Evolutionary conservation across 164 flowering plant species (phyloP).

Genomic region (Sedum album): DNA sequence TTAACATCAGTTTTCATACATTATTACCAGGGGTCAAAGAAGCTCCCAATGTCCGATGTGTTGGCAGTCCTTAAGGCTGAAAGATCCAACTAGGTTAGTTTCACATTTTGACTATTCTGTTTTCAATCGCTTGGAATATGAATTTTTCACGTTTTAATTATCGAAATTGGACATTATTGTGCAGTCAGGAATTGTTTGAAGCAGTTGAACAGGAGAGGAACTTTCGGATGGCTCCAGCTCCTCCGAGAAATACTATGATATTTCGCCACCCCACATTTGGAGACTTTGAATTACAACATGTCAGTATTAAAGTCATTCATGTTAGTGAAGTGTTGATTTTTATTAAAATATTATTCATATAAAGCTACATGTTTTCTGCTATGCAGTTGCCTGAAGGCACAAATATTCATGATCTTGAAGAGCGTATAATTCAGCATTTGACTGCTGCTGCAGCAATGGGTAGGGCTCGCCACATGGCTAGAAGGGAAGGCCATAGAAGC

Average conservation of each 20-base stretch:
- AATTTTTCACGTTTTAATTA: neutral
- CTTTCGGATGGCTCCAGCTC: slow-evolving; percentile 32
- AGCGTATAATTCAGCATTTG: slow-evolving; percentile 82
- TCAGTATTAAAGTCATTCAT: slow-evolving; percentile 18
- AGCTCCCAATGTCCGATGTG: slow-evolving; percentile 92
- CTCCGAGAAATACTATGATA: slow-evolving; percentile 49
- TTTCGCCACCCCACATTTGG: slow-evolving; percentile 83
- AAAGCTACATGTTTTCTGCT: neutral
- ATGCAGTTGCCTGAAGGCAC: slow-evolving; percentile 67
- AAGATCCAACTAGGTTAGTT: slow-evolving; percentile 67
- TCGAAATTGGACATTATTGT: slow-evolving; percentile 12
- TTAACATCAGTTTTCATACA: neutral
- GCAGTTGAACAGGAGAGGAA: slow-evolving; percentile 69
- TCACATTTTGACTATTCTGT: slow-evolving; percentile 1
- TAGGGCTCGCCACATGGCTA: slow-evolving; percentile 55
- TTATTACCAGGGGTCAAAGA: slow-evolving; percentile 66
- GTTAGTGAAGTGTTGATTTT: neutral
- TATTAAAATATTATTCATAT: neutral
- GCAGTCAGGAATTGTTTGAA: slow-evolving; percentile 80
- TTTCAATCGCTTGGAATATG: neutral
- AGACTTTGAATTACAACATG: slow-evolving; percentile 74
- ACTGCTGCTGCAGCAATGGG: slow-evolving; percentile 99
- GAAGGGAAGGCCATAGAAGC: slow-evolving; percentile 70
- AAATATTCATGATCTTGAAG: slow-evolving; percentile 75
- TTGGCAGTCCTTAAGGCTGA: slow-evolving; percentile 71